phyloP scores from a whole-genome alignment of 2,329 filamentous ascomycete species.

The Microsporum ferrugineum region DNA sequence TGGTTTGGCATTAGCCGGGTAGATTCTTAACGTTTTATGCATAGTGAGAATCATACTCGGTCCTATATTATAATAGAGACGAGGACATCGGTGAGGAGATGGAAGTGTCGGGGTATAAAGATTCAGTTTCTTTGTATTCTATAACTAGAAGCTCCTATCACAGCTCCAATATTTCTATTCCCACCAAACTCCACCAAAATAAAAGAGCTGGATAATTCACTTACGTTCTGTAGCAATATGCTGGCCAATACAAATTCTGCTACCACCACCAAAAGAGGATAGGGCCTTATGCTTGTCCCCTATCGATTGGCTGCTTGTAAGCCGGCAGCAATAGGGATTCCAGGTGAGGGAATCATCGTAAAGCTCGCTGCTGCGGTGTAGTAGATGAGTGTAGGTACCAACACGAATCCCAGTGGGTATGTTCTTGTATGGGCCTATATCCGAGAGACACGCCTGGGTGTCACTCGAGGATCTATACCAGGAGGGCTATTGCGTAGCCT shows the following conservation, averaged over 20 bases:
- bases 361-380: not conserved
- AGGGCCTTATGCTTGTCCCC: not conserved
- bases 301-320: not conserved
- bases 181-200: no score
- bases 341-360: not conserved
- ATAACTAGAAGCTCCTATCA: no score
- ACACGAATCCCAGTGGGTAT: not conserved
- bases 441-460: not conserved
- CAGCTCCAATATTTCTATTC: no score
- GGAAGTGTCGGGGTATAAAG: no score
- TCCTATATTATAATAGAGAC: no score
- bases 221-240: not conserved
- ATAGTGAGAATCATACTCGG: no score
- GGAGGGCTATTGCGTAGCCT: constrained; percentile 8
- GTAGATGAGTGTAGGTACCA: not conserved
- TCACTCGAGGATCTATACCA: constrained; percentile 7
- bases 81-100: no score
- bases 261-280: not conserved
- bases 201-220: not conserved
- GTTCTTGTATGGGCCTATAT: not conserved
- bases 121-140: no score
- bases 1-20: not conserved
- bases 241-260: not conserved
- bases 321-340: not conserved
- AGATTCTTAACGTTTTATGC: no score